Base-by-base conservation (phyloP, 495 filamentous ascomycete genomes). In the Podospora pseudopauciseta region DNA sequence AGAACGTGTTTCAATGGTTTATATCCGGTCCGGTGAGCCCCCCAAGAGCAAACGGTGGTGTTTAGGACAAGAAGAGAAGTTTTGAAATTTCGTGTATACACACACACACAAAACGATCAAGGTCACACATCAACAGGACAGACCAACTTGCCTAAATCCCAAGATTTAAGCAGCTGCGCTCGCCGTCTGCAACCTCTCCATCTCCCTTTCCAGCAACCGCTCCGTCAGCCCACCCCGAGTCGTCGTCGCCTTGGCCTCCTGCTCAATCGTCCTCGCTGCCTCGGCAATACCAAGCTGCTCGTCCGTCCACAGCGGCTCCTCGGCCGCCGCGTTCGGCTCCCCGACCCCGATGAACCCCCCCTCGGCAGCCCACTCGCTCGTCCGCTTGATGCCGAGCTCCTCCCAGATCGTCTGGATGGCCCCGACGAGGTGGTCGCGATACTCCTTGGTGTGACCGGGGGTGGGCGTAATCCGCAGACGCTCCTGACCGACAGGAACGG, bases 301-400 rank as follows among this genome's bases (percentile, higher is more conserved):
- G 72, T 96, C 88, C 23, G 92, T 91, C 94, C 94, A 98, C 44
- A 98, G 89, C 72, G 88, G 82, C 69, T 82, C 83, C 55, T 79
- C 82, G 3, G 68, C 70, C 57, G 85, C 81, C 13, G 85, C 83
- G 5, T 83, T 86, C 58, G 89, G 80, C 44, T 90, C 88, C 28
- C 94, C 94, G 20, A 98, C 94, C 55, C 94, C 94, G 63, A 97
- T 92, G 73, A 97, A 96, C 4, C 95, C 96, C 7, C 96, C 95
- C 74, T 94, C 84, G 32, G 85, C 86, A n/a, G 90, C 88, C 95
- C 95, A 98, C 68, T 95, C 91, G 69, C 87, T 90, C 53, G 94
- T 92, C 63, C 93, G 87, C 82, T 97, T 97, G 81, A 99, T 93
- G 28, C 88, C 88, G 2, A 99, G 85, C 72, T 93, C 85, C 16